These are phyloP conservation scores for Hordeum pubiflorum DNA, from an alignment of 202 grass and related monocot species.

Conservation along the genomic window DNA sequence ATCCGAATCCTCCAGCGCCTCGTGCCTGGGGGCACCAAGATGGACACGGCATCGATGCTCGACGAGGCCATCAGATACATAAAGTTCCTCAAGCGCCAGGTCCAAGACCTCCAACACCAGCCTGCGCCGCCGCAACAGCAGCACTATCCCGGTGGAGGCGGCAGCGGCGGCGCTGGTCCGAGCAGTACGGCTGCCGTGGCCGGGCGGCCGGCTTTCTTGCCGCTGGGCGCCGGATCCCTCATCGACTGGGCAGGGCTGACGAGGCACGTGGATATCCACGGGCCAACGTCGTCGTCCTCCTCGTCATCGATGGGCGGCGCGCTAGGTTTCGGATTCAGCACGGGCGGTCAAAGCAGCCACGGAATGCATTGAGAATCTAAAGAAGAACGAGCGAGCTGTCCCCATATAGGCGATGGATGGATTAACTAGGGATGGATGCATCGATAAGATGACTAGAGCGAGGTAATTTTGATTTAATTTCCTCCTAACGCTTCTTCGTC, in stretches of 20 bases:
- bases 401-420: neutral
- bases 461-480: constrained; percentile 51
- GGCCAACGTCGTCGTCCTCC: constrained; percentile 56
- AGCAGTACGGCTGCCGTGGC: constrained; percentile 12
- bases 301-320: constrained; percentile 62
- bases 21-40: constrained; percentile 94
- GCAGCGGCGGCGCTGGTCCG: constrained; percentile 14
- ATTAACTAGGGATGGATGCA: constrained; percentile 28
- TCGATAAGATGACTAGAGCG: constrained; percentile 26
- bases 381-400: neutral
- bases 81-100: constrained; percentile 97
- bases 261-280: constrained; percentile 43
- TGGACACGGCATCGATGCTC: constrained; percentile 98
- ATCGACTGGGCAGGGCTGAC: constrained; percentile 40
- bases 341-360: constrained; percentile 58
- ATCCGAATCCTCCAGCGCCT: constrained; percentile 91
- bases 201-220: constrained; percentile 26
- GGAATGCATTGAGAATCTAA: constrained; percentile 47
- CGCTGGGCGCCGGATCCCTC: constrained; percentile 21
- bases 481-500: constrained; percentile 2
- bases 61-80: constrained; percentile 96
- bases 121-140: neutral
- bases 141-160: neutral
- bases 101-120: constrained; percentile 62
- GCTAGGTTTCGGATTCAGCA: constrained; percentile 56